Base-by-base conservation (phyloP, 805 yeast genomes). In the Candida coleopterorum region DNA sequence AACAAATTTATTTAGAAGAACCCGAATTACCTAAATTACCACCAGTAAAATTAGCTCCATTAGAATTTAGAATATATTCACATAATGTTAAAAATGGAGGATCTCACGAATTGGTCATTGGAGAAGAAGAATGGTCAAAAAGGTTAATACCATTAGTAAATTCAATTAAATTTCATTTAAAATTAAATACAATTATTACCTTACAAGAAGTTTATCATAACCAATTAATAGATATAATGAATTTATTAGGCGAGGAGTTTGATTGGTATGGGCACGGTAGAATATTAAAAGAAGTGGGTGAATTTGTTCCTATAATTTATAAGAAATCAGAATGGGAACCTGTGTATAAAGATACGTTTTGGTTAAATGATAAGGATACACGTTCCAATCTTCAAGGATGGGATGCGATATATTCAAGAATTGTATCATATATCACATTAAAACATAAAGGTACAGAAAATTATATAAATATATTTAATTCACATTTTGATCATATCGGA, bases 401-500 rank as follows among this genome's bases (percentile, higher is more conserved):
- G 69, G 69, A 63, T 37, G 66, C 68, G 0, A 56, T 52, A 4
- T 48, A 62, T 36, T 53, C 56, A 29, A 41, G 68, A 18, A 60
- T 62, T 16, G 56, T 56, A 8, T 52, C 64, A 8, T 55, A 50
- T 50, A 64, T 58, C 12, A 49, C 62, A 6, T 47, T 63, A 26
- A 52, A 47, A 34, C 54, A 49, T 35, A 49, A 41, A 38, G 54
- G 55, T 4, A 60, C 65, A 3, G 38, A 45, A 1, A 41, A 50
- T 24, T 44, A 44, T 32, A 42, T 63, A 30, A 62, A 61, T 38
- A 53, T 63, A 11, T 51, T 60, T 46, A 56, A 65, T 34, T 68
- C 64, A 42, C 56, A 74, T 49, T 58, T 64, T 34, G 70, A 63
- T 44, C 68, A 63, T 35, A 36, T 44, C 16, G 70, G 70, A 2